Conservation (phyloP, 257 asterid genomes). For the Hygrophila difformis region DNA sequence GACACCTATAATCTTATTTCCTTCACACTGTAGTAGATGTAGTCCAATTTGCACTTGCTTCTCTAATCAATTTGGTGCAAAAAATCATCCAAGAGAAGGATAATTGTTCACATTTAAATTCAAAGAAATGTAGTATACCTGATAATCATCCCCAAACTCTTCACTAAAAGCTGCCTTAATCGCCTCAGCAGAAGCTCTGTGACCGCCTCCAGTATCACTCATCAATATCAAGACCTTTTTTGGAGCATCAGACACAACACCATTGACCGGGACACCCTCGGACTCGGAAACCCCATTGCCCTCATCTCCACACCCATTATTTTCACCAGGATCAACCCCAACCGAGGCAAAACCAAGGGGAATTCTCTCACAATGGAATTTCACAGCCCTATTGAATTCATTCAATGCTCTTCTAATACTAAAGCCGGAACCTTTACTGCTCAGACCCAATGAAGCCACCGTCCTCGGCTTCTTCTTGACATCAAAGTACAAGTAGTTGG, state of each 20-base stretch:
- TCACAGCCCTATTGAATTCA: conserved; percentile 65
- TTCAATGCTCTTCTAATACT: conserved; percentile 39
- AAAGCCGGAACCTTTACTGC: conserved; percentile 45
- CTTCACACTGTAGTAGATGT: background rate
- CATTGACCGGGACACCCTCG: conserved; percentile 38
- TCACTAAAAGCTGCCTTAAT: conserved; percentile 81
- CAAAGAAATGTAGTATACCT: conserved; percentile 60
- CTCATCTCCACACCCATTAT: conserved; percentile 42
- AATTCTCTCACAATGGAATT: conserved; percentile 68
- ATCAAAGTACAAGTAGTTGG: conserved; percentile 49
- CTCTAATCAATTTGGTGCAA: conserved; percentile 1
- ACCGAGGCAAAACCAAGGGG: conserved; percentile 84
- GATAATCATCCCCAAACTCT: conserved; percentile 82
- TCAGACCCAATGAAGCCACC: conserved; percentile 59
- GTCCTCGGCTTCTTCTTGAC: conserved; percentile 34
- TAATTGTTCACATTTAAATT: conserved; percentile 5
- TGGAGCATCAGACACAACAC: conserved; percentile 30
- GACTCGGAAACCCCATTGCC: conserved; percentile 29
- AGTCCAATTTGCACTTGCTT: background rate
- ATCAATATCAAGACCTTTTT: conserved; percentile 82
- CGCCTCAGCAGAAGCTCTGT: conserved; percentile 99
- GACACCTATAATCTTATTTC: background rate
- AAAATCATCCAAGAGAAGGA: conserved; percentile 5
- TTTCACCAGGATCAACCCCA: conserved; percentile 37
- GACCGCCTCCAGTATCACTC: conserved; percentile 99